These are phyloP conservation scores for Cyanidium caldarium DNA, from an alignment of 23 red algal species.

Conservation along the genomic window DNA sequence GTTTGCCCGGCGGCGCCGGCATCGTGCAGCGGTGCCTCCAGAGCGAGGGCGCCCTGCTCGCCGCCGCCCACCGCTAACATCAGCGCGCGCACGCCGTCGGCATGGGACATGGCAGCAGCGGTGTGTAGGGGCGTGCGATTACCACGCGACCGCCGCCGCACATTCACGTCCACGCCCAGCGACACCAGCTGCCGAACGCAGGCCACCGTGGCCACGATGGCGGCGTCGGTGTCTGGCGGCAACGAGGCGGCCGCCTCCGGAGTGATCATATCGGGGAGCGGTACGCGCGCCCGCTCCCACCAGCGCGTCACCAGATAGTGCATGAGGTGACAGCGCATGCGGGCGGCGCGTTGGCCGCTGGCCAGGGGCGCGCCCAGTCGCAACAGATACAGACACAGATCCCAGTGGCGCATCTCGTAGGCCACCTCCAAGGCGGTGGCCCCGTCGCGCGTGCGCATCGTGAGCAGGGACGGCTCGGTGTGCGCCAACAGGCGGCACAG, in stretches of 20 bases:
- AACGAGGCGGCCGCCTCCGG: background rate
- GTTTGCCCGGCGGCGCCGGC: background rate
- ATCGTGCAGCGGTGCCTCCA: background rate
- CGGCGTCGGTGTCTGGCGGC: background rate
- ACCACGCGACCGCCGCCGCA: background rate
- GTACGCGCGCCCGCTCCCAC: background rate
- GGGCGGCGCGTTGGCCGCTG: background rate
- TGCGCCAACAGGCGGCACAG: background rate
- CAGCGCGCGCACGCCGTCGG: background rate
- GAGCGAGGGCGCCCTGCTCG: background rate
- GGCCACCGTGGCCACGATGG: background rate
- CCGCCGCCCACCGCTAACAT: background rate
- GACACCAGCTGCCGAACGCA: background rate
- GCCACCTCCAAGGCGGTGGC: background rate
- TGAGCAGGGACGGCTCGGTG: background rate
- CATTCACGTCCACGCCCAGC: background rate
- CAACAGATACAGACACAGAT: background rate
- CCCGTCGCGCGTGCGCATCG: background rate
- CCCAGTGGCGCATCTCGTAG: background rate
- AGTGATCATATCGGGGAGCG: background rate
- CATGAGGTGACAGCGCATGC: background rate
- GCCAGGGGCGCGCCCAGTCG: background rate
- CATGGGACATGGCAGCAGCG: background rate
- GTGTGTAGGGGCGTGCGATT: background rate
- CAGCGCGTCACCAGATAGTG: slow-evolving; percentile 1